Percentiles rank a stretch among this genome's conserved stretches.
These are phyloP conservation scores for Monosporozyma aquatica DNA, from an alignment of 805 yeast species.

Conservation along the genomic window DNA sequence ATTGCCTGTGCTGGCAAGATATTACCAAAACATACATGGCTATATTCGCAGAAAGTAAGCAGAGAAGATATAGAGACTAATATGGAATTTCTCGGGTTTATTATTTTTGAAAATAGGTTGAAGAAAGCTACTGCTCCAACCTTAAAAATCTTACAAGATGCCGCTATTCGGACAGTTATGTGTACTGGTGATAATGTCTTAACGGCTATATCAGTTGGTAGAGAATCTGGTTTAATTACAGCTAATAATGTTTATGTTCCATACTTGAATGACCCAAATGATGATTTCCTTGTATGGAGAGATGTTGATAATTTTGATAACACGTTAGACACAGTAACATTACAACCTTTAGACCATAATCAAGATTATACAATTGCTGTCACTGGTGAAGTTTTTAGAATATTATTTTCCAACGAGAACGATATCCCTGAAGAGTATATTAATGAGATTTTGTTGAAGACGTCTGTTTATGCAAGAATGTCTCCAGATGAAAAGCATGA, in stretches of 20 bases:
- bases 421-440: conserved; percentile 33
- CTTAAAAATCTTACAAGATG: conserved; percentile 48
- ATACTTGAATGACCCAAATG: conserved; percentile 33
- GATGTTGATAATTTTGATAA: conserved; percentile 52
- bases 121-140: conserved; percentile 61
- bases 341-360: conserved; percentile 38
- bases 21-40: conserved; percentile 37
- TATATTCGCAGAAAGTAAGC: conserved; percentile 39
- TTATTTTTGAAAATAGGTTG: conserved; percentile 84
- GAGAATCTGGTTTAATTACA: conserved; percentile 64
- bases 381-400: conserved; percentile 87
- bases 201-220: conserved; percentile 89
- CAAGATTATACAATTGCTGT: conserved; percentile 64
- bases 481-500: conserved; percentile 99
- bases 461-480: conserved; percentile 89
- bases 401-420: conserved; percentile 42
- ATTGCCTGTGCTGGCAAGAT: conserved; percentile 82
- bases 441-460: conserved; percentile 55
- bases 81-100: conserved; percentile 74
- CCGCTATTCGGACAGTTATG: conserved; percentile 79
- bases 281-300: conserved; percentile 45
- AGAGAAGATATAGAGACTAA: conserved; percentile 64
- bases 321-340: conserved; percentile 54
- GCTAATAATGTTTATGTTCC: conserved; percentile 56
- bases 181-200: conserved; percentile 96